Evolutionary conservation across 495 filamentous ascomycete genomes (phyloP), one percentile per base, ranked within the genome.

Genomic region (Aspergillus funiculosus): DNA sequence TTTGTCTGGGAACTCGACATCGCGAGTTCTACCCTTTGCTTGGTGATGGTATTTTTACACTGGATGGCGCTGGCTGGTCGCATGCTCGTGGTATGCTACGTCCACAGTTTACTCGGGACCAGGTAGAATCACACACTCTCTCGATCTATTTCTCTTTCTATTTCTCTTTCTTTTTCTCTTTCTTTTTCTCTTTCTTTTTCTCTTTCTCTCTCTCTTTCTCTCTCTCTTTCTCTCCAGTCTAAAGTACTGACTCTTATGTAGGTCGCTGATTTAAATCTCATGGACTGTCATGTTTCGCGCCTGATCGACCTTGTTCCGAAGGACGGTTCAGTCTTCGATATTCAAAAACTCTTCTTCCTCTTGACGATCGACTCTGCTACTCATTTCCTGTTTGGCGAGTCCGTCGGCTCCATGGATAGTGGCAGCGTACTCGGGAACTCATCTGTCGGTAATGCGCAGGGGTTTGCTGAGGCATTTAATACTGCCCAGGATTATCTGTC

Each of bases 311-410:
- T 62, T 1, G 59, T 77, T 18, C 73, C 72, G 7, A 60, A 60
- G 19, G 70, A 76, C 34, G 54, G 67, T 5, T 65, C 61, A 5
- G 58, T 63, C n/a, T 76, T 86, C 39, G 80, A 86, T 45, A 70
- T 87, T 21, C 75, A 83, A 49, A 61, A 59, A 0, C 65, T 80
- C 5, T 77, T 86, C 45, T 78, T 77, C 50, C 64, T 72, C 34
- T 54, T 85, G 34, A 83, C 81, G 2, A 74, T 84, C 42, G 83
- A 86, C 59, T 77, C 73, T 0, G 79, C 81, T 2, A 85, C 81
- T 0, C 81, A 85, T 30, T 85, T 86, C 56, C 64, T 86, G 40
- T 81, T 82, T 43, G 79, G 79, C 14, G 71, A 79, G 49, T 76
- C 74, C 28, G 61, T 74, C 1, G 58, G 71, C 32, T 69, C 66